Base-by-base conservation (phyloP, 2,329 filamentous ascomycete species). In the Exophiala sp. region DNA sequence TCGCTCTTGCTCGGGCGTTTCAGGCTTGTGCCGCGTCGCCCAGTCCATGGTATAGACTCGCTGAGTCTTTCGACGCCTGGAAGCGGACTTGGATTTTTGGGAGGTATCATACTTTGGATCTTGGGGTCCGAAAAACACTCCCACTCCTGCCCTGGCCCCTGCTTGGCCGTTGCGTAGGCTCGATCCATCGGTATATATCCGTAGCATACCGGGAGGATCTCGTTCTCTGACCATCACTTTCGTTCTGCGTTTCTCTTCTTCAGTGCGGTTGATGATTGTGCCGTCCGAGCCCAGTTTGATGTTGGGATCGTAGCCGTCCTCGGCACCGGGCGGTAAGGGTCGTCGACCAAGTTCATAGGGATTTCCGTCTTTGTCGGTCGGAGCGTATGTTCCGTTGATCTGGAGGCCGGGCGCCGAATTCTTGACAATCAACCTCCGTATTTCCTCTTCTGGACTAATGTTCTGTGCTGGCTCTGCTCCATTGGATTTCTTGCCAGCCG, bases 171-270 rank as follows among this genome's bases (percentile, higher is more conserved):
- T 86, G 11, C 77, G 75, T 40, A 84, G 70, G 6, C 81, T 76
- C 57, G 81, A 84, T 9, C 83, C 83, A 61, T 86, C 83, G 0
- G 83, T 86, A 67, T 83, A 85, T 58, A 86, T 84, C 10, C 77
- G 72, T 33, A 84, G 68, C 64, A 82, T 76, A 3, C 74, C 72
- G 5, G 78, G 76, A 62, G 68, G 73, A 56, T 55, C 76, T 62
- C 57, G 74, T 65, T 59, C 61, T 55, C 68, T 69, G 41, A 68
- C 58, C 44, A 65, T 60, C 63, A 65, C 70, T 61, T 78, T 85
- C 38, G 70, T 78, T 8, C 68, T 72, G 41, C 66, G 68, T 63
- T 72, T 76, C 61, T 78, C 79, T 14, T 73, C 72, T 24, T 75
- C 69, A 1, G 77, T 78, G 66, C 83, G 84, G 68, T 79, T 76